Base-by-base conservation (phyloP, 305 asterid species). In the Stenogyne calaminthoides region DNA sequence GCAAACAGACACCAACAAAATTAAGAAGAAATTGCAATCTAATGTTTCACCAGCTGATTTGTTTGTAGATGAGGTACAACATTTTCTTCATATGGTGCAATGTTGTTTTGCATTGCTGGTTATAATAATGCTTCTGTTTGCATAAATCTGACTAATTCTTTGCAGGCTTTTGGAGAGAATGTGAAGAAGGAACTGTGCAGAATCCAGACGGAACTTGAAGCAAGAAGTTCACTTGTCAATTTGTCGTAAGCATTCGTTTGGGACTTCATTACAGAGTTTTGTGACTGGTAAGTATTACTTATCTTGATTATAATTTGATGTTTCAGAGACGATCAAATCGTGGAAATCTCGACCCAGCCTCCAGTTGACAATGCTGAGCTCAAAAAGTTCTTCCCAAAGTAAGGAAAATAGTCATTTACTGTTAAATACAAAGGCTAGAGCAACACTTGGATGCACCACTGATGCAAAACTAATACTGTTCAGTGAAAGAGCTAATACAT, bases 141-240 rank as follows among this genome's bases (percentile, higher is more conserved):
- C 7, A 11, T 44, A 42, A 14, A 46, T 0, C 14, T n/a, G 1
- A 7, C 3, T 5, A 37, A 42, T 37, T 27, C 66, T 67, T 42
- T 71, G 70, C 56, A 90, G 98, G 90, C 84, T 71, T 76, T 84
- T 32, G 91, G 84, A 62, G 92, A 88, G 71, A 82, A 80, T 44
- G 78, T 86, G 57, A 84, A 85, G 84, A 82, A 85, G 76, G 92
- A 90, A 73, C 81, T 87, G 10, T 69, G 78, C 9, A 70, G 83
- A 47, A 81, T 86, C 65, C 91, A 86, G 57, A 72, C 86, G 49
- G 91, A 90, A 78, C 81, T 84, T 39, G 25, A 42, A 0, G 68
- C 80, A 37, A 87, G 80, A 74, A 84, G 81, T 36, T 64, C 77
- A 15, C 81, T 59, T 9, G 72, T 70, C 64, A 78, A 71, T 77